Percentiles rank a stretch among this genome's conserved stretches.
Conservation (phyloP, 208 protist species). For the Wallacemonas collosoma region DNA sequence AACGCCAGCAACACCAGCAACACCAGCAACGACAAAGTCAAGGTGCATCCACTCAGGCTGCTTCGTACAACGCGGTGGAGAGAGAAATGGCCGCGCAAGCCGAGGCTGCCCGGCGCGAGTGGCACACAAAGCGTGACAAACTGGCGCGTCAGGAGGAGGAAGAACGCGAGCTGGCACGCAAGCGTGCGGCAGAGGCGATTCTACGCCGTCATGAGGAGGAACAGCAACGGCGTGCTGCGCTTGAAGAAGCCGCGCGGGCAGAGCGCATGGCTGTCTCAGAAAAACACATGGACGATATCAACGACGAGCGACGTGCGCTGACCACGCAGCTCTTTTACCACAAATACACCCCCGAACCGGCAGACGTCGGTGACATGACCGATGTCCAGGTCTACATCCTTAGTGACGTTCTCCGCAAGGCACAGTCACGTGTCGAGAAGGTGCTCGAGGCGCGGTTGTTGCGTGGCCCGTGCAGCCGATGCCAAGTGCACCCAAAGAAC, state of each 20-base stretch:
- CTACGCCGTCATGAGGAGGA: constrained; percentile 28
- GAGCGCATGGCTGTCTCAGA: constrained; percentile 1
- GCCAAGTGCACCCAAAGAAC: constrained; percentile 22
- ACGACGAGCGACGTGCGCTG: constrained; percentile 52
- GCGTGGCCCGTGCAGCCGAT: constrained; percentile 48
- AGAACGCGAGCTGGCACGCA: constrained; percentile 12
- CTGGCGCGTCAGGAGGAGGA: constrained; percentile 25
- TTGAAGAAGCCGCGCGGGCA: not conserved
- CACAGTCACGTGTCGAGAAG: constrained; percentile 33
- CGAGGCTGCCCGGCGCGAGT: constrained; percentile 8
- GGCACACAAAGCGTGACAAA: constrained; percentile 18
- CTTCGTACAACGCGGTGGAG: constrained; percentile 14
- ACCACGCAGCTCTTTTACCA: constrained; percentile 44
- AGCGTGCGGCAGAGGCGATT: constrained; percentile 19
- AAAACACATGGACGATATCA: constrained; percentile 37
- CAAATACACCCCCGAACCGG: constrained; percentile 66
- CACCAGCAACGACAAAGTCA: constrained; percentile 19
- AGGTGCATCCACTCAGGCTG: not conserved
- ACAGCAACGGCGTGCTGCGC: not conserved
- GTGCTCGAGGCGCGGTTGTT: constrained; percentile 47
- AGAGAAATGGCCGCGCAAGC: constrained; percentile 30
- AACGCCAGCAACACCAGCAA: not conserved
- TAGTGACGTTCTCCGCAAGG: constrained; percentile 33
- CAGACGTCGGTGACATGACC: constrained; percentile 68
- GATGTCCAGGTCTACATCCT: constrained; percentile 74